phyloP scores from a whole-genome alignment of 2,329 filamentous ascomycete genomes.

The Fusarium austroafricanum region DNA sequence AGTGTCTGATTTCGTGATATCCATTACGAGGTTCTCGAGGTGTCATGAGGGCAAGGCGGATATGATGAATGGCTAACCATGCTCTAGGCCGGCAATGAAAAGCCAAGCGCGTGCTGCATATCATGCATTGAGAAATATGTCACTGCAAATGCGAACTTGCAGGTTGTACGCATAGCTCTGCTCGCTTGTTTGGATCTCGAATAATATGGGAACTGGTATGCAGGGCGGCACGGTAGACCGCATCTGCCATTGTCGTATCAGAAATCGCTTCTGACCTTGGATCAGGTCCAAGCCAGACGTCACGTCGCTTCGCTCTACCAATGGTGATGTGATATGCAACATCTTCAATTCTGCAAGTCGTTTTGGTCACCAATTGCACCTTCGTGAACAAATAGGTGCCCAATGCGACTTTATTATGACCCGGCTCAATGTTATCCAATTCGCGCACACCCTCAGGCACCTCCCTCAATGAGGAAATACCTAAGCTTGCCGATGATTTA shows the following conservation, averaged over 20 bases:
- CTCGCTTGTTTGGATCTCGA: neutral
- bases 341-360: neutral
- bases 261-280: neutral
- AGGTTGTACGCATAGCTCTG: constrained; percentile 8
- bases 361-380: constrained; percentile 22
- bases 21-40: constrained; percentile 4
- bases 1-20: constrained; percentile 3
- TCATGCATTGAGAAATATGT: constrained; percentile 8
- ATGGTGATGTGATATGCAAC: constrained; percentile 14
- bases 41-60: constrained; percentile 25
- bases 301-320: constrained; percentile 16
- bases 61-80: constrained; percentile 14
- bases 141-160: constrained; percentile 14
- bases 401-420: constrained; percentile 29
- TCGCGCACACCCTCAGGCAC: constrained; percentile 27
- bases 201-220: neutral
- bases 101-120: constrained; percentile 22
- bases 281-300: neutral
- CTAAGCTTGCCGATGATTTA: constrained; percentile 12
- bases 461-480: constrained; percentile 32
- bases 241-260: constrained; percentile 30
- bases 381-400: constrained; percentile 14
- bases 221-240: constrained; percentile 5
- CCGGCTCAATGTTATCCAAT: constrained; percentile 21
- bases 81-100: constrained; percentile 1